A percentile compares a stretch with the other conserved stretches of the same genome.
Conservation (phyloP, 164 flowering plant genomes). For the Piper longum region DNA sequence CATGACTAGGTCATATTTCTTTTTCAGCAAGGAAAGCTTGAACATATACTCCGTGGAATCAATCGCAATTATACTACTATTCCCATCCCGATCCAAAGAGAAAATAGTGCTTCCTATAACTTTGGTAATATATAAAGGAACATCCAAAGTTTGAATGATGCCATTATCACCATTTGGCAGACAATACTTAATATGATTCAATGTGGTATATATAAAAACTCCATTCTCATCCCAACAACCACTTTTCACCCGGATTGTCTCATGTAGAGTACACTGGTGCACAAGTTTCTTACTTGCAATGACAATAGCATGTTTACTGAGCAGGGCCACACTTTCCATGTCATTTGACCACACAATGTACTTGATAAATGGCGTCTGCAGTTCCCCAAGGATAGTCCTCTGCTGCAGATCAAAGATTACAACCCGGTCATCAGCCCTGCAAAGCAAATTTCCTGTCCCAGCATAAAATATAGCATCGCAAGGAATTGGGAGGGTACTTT, state of each 20-base stretch:
- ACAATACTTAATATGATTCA: slow-evolving; percentile 80
- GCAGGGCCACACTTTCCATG: slow-evolving; percentile 85
- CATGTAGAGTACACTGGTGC: slow-evolving; percentile 83
- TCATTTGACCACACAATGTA: slow-evolving; percentile 90
- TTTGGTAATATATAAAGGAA: slow-evolving; percentile 63
- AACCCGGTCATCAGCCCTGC: slow-evolving; percentile 77
- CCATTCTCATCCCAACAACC: slow-evolving; percentile 93
- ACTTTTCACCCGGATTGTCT: slow-evolving; percentile 86
- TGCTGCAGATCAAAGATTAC: slow-evolving; percentile 83
- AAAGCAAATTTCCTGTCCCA: slow-evolving; percentile 79
- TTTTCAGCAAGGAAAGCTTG: slow-evolving; percentile 44
- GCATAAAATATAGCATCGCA: slow-evolving; percentile 84
- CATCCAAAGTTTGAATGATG: slow-evolving; percentile 66
- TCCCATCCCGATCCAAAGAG: slow-evolving; percentile 69
- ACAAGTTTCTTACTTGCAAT: slow-evolving; percentile 77
- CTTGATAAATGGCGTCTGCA: slow-evolving; percentile 68
- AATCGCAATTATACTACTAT: slow-evolving; percentile 43
- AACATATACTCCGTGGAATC: slow-evolving; percentile 83
- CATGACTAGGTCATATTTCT: slow-evolving; percentile 76
- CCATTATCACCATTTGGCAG: slow-evolving; percentile 82
- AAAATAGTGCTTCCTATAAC: slow-evolving; percentile 51
- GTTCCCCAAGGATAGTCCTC: slow-evolving; percentile 73
- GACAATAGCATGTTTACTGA: slow-evolving; percentile 78
- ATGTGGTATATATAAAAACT: slow-evolving; percentile 76
- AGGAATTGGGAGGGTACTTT: slow-evolving; percentile 47